Evolutionary conservation across 2,329 filamentous ascomycete genomes (phyloP), one percentile per base, ranked within the genome.

Genomic region (Aspergillus neoniger): DNA sequence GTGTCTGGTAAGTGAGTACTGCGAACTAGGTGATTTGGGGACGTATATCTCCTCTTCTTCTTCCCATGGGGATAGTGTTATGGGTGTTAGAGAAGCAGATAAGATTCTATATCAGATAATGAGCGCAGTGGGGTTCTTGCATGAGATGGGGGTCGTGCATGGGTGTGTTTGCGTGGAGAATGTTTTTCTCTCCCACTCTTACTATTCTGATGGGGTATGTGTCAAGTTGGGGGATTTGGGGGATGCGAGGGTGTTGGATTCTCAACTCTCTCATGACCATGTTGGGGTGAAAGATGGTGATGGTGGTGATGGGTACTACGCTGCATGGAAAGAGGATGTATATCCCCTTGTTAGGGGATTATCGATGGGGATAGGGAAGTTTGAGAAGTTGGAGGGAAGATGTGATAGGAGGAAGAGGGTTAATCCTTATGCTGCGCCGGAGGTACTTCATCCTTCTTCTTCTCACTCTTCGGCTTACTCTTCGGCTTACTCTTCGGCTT

Each of bases 201-300:
- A 23, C 21, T 23, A 23, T 23, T 23, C 21, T 23, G 21, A 23
- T 10, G 14, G 44, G 44, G n/a, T 44, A 57, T 91, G 92, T 63
- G 90, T 96, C 25, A 95, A 96, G 66, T 93, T 98, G 62, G 92
- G 93, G 9, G 94, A 97, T 67, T 97, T 98, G 72, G 94, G 93
- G 94, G 44, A 67, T 23, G 70, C 63, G 15, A 57, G 56, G 39
- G 23, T 49, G 3, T 8, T 49, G 2, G 23, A 48, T 14, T 14
- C 25, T 25, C 6, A 8, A 8, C 7, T 8, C 7, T 25, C 25
- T 25, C 25, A 8, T 2, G 25, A 25, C 7, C 25, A 8, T 8
- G 1, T 12, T 30, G 28, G 28, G 28, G 9, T 25, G 25, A 25
- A 30, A 4, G 28, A 12, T 59, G 44, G 1, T 67, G 55, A 61